Percentiles rank a stretch among this genome's conserved stretches.
Evolutionary conservation across 2,329 filamentous ascomycete genomes (phyloP).

Genomic region (Penicillium occitanis): DNA sequence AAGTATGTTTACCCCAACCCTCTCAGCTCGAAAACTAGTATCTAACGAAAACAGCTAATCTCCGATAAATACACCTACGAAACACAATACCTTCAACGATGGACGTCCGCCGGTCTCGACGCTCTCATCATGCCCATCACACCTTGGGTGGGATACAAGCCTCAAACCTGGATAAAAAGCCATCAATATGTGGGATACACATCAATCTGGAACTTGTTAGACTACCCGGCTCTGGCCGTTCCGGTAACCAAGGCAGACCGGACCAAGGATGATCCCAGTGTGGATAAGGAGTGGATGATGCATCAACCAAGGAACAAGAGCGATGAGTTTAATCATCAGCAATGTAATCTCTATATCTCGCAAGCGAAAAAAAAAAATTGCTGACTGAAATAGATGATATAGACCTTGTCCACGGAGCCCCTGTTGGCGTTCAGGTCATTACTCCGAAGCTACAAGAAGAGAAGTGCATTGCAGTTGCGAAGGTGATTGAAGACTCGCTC

Average conservation of each 20-base stretch:
- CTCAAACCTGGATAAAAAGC: slow-evolving; percentile 36
- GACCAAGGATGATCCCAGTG: slow-evolving; percentile 28
- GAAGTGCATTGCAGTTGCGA: slow-evolving; percentile 35
- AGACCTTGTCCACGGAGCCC: slow-evolving; percentile 35
- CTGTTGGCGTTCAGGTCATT: slow-evolving; percentile 37
- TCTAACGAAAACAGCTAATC: slow-evolving; percentile 25
- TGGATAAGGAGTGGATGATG: slow-evolving; percentile 30
- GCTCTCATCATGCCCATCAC: slow-evolving; percentile 36
- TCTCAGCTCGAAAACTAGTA: neutral
- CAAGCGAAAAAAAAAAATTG: neutral
- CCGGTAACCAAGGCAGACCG: slow-evolving; percentile 33
- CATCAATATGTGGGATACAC: slow-evolving; percentile 39
- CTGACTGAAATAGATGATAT: slow-evolving; percentile 31
- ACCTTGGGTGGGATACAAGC: slow-evolving; percentile 35
- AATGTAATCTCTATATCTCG: slow-evolving; percentile 27
- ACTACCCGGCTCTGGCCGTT: slow-evolving; percentile 35
- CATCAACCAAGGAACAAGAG: slow-evolving; percentile 34
- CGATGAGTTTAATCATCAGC: slow-evolving; percentile 35
- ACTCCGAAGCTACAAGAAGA: slow-evolving; percentile 37
- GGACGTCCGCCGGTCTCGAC: slow-evolving; percentile 33
- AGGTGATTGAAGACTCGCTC: slow-evolving; percentile 33
- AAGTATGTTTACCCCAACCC: slow-evolving; percentile 23
- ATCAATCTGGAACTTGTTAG: slow-evolving; percentile 37
- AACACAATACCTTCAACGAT: slow-evolving; percentile 31
- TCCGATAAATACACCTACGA: slow-evolving; percentile 33